A percentile compares a stretch with the other conserved stretches of the same genome.
These are phyloP conservation scores for Phytophthora pini DNA, from an alignment of 352 stramenopile species.

Conservation along the genomic window DNA sequence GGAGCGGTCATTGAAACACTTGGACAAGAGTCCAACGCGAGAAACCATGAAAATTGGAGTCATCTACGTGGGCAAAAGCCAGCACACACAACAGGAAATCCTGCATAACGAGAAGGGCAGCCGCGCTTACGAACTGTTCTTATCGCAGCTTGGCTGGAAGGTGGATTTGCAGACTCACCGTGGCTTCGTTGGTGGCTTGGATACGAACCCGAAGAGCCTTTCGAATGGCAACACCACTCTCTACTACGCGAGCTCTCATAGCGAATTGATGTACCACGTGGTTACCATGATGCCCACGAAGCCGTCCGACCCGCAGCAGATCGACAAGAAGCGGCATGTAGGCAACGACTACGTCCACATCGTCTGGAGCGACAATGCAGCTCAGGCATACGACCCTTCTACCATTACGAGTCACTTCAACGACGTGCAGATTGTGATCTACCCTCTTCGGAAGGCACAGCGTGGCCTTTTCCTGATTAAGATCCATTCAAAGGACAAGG, in stretches of 20 bases:
- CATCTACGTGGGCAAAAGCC: slow-evolving; percentile 82
- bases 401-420: slow-evolving; percentile 92
- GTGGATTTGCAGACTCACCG: slow-evolving; percentile 71
- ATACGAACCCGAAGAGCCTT: slow-evolving; percentile 83
- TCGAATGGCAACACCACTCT: slow-evolving; percentile 76
- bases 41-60: slow-evolving; percentile 92
- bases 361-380: slow-evolving; percentile 86
- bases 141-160: slow-evolving; percentile 82
- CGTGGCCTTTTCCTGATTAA: slow-evolving; percentile 77
- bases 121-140: slow-evolving; percentile 68
- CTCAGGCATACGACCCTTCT: slow-evolving; percentile 77
- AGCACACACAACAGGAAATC: slow-evolving; percentile 83
- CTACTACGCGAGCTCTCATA: slow-evolving; percentile 86
- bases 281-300: slow-evolving; percentile 91
- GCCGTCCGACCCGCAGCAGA: slow-evolving; percentile 78
- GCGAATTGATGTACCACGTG: slow-evolving; percentile 89
- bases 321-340: slow-evolving; percentile 91
- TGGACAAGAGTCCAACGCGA: slow-evolving; percentile 87
- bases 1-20: slow-evolving; percentile 79
- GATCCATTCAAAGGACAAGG: slow-evolving; percentile 85
- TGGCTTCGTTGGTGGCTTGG: slow-evolving; percentile 79
- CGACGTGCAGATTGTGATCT: slow-evolving; percentile 88
- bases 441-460: slow-evolving; percentile 68
- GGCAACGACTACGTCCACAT: slow-evolving; percentile 91
- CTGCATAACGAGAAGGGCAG: slow-evolving; percentile 80